Percentiles rank a stretch among this genome's conserved stretches.
These are phyloP conservation scores for Metschnikowia bowlesiae DNA, from an alignment of 805 yeast species.

Conservation along the genomic window DNA sequence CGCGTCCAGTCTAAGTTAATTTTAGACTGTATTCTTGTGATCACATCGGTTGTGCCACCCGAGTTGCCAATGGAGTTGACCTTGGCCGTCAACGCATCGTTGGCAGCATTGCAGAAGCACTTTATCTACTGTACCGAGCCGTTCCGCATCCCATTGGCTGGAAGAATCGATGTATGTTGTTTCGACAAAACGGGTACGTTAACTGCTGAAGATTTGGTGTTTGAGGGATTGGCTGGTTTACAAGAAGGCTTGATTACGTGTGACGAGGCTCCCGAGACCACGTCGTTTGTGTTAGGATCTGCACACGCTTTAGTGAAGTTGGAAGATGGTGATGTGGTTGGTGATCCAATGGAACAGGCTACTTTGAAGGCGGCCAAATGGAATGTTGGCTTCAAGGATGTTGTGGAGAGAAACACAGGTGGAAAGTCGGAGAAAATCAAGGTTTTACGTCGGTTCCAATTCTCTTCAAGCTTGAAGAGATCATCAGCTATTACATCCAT, in stretches of 20 bases:
- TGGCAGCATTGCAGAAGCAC: constrained; percentile 80
- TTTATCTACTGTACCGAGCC: constrained; percentile 97
- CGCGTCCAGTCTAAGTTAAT: constrained; percentile 91
- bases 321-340: constrained; percentile 96
- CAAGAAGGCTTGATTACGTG: constrained; percentile 44
- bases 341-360: constrained; percentile 99
- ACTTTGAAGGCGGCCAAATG: constrained; percentile 85
- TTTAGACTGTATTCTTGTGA: constrained; percentile 90
- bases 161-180: constrained; percentile 97
- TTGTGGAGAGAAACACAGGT: constrained; percentile 45
- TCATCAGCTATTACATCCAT: constrained; percentile 77
- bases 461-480: constrained; percentile 92
- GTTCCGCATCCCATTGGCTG: constrained; percentile 95
- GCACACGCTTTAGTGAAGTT: constrained; percentile 93
- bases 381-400: constrained; percentile 75
- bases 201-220: constrained; percentile 93
- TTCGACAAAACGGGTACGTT: constrained; percentile 98
- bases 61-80: constrained; percentile 99
- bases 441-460: constrained; percentile 91
- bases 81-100: constrained; percentile 92
- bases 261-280: constrained; percentile 63
- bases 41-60: constrained; percentile 98
- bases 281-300: constrained; percentile 77
- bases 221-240: constrained; percentile 94
- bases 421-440: constrained; percentile 47